Base-by-base conservation (phyloP, 306 rosid genomes). In the Lathyrus tuberosus region DNA sequence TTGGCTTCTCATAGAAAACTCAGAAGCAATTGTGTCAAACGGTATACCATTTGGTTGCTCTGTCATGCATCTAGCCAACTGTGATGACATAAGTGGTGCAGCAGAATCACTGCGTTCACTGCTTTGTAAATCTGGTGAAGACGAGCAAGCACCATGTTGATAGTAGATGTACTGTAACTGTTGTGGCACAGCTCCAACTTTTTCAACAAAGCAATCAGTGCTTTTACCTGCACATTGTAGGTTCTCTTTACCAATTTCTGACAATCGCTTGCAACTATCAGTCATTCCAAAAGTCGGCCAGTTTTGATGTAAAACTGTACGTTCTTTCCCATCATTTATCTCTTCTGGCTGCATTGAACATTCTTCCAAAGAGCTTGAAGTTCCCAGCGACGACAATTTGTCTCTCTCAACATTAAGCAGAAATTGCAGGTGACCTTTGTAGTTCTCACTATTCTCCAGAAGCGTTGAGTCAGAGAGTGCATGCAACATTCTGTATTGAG, bases 391-490 rank as follows among this genome's bases (percentile, higher is more conserved):
- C 26, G 79, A 78, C 35, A 69, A 62, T 54, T 77, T 74, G 52
- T 66, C 86, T 72, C 76, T 79, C 62, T 59, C 81, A 8, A 53
- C 57, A 35, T 58, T 64, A 46, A 13, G 60, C 28, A 78, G 77
- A 61, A 66, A 71, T 56, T 62, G 76, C 46, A 72, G 70, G 35
- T 63, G 81, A 74, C 33, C 54, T 66, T 41, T 71, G 81, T 65
- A 76, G 22, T 70, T 84, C 61, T 83, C 81, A 69, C 59, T 73
- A 62, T 58, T 80, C 74, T 80, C 83, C 10, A 65, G 81, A 84
- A 90, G 82, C 42, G 43, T 65, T 18, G 98, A 77, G 41, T 87
- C 88, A 7, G 92, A 87, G 53, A 59, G 49, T 44, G 73, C 84
- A 71, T 83, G 92, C 70, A 81, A 80, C 51, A 85, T 75, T 80